Evolutionary conservation across 1,284 basidiomycete genomes (phyloP), one percentile per base, ranked within the genome.

Genomic region (Moniliella sp.): DNA sequence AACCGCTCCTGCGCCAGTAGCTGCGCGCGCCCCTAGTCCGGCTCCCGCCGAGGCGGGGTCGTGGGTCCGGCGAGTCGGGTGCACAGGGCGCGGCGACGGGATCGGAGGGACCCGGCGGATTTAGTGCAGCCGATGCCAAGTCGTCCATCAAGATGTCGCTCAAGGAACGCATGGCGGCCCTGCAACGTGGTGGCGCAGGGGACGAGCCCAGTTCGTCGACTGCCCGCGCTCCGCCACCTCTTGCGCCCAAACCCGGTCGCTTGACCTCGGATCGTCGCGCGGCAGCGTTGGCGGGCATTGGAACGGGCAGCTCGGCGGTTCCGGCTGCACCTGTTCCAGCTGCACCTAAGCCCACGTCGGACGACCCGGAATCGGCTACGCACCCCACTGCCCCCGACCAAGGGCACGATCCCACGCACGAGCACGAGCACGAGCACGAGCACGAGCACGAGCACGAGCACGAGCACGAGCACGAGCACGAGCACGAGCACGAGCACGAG

Each of bases 161-260:
- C 19, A 58, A 58, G 34, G 54, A 58, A 16, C 41, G 55, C 15
- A 58, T 58, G 55, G 54, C 55, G 5, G 55, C 55, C 4, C 40
- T 58, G 12, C 55, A 55, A 18, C 45, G 51, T n/a, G 40, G 42
- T 11, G 37, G 36, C 4, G 18, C 14, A n/a, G 5, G 7, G 19
- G 5, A 23, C 19, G 7, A 23, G n/a, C 7, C 7, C 19, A 7
- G n/a, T 5, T 23, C 7, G 4, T 4, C 13, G 7, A 29, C 13
- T 17, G 15, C 11, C 3, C 16, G 25, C n/a, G 10, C 30, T 11
- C 17, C 34, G 4, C 25, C 23, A 3, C 19, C 28, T 15, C 30
- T 25, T 1, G 29, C 34, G 15, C 21, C 29, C 2, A 31, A 31
- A 10, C 34, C 34, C 12, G 34, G 34, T 4, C 13, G 26, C 5